A percentile compares a stretch with the other conserved stretches of the same genome.
These are phyloP conservation scores for Hirsutella thompsonii DNA, from an alignment of 2,329 filamentous ascomycete species.

Conservation along the genomic window DNA sequence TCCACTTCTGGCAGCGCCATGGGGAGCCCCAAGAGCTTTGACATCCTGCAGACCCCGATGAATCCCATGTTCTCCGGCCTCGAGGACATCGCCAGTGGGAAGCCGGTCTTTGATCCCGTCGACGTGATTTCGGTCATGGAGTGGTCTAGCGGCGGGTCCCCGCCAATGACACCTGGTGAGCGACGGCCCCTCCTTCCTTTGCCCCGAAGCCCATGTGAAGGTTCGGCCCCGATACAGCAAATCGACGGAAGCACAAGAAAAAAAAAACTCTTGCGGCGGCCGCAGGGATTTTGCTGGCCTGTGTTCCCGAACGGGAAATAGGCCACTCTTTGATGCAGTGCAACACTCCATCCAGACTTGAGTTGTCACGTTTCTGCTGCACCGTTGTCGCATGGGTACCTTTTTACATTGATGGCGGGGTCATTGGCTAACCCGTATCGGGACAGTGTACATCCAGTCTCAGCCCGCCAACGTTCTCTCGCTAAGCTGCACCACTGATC, in stretches of 20 bases:
- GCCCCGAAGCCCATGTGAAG: too few species aligned
- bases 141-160: conserved; percentile 67
- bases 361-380: background rate
- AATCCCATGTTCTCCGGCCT: conserved; percentile 66
- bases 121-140: conserved; percentile 66
- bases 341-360: background rate
- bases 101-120: conserved; percentile 58
- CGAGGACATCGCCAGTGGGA: conserved; percentile 49
- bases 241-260: background rate
- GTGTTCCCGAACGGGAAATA: background rate
- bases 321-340: background rate
- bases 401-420: conserved; percentile 9
- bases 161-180: conserved; percentile 85
- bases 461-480: conserved; percentile 39
- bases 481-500: conserved; percentile 52
- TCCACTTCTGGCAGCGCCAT: conserved; percentile 75
- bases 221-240: background rate
- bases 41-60: conserved; percentile 69
- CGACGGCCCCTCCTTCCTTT: conserved; percentile 11
- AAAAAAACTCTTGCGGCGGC: background rate
- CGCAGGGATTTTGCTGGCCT: background rate
- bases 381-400: background rate
- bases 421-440: conserved; percentile 21
- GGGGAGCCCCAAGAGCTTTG: conserved; percentile 71
- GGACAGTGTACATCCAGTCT: conserved; percentile 35